A percentile compares a stretch with the other conserved stretches of the same genome.
phyloP scores from a whole-genome alignment of 768 basidiomycete species.

The Cystofilobasidium macerans region DNA sequence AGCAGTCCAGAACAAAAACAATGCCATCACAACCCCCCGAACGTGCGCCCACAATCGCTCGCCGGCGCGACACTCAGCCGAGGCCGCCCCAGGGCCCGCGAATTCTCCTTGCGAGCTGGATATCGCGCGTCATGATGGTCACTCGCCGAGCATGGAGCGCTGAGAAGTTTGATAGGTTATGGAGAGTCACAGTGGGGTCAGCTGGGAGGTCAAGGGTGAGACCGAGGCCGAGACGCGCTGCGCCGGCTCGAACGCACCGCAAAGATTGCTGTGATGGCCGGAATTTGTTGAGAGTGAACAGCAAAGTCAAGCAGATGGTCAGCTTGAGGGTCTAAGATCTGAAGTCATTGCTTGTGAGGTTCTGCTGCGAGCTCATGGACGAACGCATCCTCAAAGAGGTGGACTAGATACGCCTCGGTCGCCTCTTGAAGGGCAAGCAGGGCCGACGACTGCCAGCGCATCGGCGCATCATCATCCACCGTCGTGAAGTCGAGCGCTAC shows the following conservation, averaged over 20 bases:
- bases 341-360: too few species aligned
- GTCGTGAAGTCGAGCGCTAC: constrained; percentile 79
- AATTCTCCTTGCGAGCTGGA: constrained; percentile 90
- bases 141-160: constrained; percentile 97
- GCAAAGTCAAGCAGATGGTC: background rate
- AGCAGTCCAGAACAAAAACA: too few species aligned
- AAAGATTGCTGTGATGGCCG: too few species aligned
- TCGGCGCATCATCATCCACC: constrained; percentile 44
- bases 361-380: too few species aligned
- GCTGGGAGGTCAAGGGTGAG: too few species aligned
- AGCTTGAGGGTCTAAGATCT: too few species aligned
- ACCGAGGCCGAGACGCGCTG: too few species aligned
- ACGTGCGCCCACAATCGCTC: too few species aligned
- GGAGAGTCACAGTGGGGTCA: too few species aligned
- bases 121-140: constrained; percentile 93
- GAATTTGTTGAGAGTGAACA: background rate
- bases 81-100: constrained; percentile 51
- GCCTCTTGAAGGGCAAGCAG: constrained; percentile 91
- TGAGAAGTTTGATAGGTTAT: constrained; percentile 85
- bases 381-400: constrained; percentile 96
- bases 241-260: too few species aligned
- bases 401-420: constrained; percentile 85
- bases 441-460: constrained; percentile 94
- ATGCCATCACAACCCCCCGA: too few species aligned
- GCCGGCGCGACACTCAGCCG: too few species aligned